phyloP scores from a whole-genome alignment of 2,329 filamentous ascomycete genomes.

The Colletotrichum caudatum region DNA sequence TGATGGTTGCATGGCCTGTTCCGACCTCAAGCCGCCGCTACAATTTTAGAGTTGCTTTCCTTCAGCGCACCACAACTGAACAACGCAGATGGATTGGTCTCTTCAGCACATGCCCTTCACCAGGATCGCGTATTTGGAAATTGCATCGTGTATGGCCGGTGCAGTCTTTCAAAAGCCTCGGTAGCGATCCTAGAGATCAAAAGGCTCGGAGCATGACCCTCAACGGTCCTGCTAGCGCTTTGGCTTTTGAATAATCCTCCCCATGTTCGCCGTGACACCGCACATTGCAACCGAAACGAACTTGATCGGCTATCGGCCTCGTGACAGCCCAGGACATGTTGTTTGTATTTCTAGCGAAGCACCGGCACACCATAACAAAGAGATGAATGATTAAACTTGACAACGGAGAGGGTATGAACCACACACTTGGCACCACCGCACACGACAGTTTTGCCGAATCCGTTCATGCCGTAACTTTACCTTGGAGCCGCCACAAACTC shows the following conservation, averaged over 20 bases:
- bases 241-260: neutral
- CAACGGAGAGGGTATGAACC: slow-evolving; percentile 5
- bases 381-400: slow-evolving; percentile 9
- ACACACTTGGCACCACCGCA: slow-evolving; percentile 15
- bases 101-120: neutral
- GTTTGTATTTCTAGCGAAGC: neutral
- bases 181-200: neutral
- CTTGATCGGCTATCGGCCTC: neutral
- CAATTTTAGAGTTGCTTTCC: neutral
- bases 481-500: slow-evolving; percentile 29
- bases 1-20: neutral
- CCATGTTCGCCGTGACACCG: neutral
- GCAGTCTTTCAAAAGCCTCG: neutral
- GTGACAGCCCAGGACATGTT: neutral
- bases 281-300: neutral
- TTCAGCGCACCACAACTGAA: neutral
- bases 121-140: neutral
- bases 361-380: neutral
- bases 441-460: neutral
- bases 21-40: neutral
- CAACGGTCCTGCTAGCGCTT: too few species aligned
- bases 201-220: neutral
- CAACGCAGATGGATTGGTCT: neutral
- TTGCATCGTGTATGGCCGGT: neutral
- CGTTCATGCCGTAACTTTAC: slow-evolving; percentile 6